Evolutionary conservation across 2,329 filamentous ascomycete genomes (phyloP), one percentile per base, ranked within the genome.

Genomic region (Penicillium freii): DNA sequence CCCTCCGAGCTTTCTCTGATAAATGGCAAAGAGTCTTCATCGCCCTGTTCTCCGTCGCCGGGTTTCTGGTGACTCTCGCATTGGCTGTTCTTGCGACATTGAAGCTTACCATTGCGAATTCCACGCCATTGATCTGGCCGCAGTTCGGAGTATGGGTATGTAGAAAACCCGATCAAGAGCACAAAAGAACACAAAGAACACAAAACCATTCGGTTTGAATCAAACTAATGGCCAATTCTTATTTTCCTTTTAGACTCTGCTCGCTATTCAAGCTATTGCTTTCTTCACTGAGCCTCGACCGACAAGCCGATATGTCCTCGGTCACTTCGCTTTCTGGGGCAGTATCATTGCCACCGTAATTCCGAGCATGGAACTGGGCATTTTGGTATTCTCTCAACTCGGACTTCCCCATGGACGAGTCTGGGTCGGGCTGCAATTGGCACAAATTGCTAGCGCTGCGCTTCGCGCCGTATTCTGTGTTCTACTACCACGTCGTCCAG

Each of bases 401-500:
- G 10, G 23, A 44, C 15, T 62, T 3, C 43, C 53, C 10, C 47
- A 42, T 8, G 58, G 61, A 5, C 29, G 40, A 5, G n/a, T 56
- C 4, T 71, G 78, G 19, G 75, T 82, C 29, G 70, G 73, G 1
- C 73, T 87, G 15, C 79, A 84, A 34, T 68, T 79, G 1, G 71
- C 75, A 2, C 82, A 85, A 56, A 67, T 84, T 21, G 71, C 69
- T 9, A 69, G 77, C 11, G 71, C 77, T 15, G 31, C 64, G 1
- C 43, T 72, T 10, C 68, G 69, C 4, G 67, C 54, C 7, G 2
- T 69, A 1, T 63, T 61, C 34, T 81, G 81, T 61, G 60, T 87
- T 13, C 78, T 81, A 1, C 75, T 91, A 15, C 87, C 87, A 4
- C 82, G 89, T 43, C 81, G 89, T 11, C 89, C 89, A 4, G 79